Conservation (phyloP, 257 asterid species). For the Nicotiana tomentosiformis region DNA sequence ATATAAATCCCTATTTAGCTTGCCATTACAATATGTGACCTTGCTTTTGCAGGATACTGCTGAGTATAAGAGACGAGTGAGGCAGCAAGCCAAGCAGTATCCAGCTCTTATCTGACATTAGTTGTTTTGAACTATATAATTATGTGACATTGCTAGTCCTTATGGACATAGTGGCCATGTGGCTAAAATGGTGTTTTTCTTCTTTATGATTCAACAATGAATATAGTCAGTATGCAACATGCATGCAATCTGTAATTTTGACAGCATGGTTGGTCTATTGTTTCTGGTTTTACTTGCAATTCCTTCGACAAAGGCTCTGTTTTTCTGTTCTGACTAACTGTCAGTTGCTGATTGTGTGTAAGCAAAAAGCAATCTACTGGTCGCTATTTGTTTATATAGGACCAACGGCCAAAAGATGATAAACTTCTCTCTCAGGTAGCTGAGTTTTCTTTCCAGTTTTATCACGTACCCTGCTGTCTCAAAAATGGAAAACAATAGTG, state of each 20-base stretch:
- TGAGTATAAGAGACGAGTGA: slow-evolving; percentile 34
- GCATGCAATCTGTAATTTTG: not conserved
- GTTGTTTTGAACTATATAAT: not conserved
- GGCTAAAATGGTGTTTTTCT: not conserved
- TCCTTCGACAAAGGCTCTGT: not conserved
- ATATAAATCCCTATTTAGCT: not conserved
- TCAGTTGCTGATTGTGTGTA: not conserved
- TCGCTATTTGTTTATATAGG: not conserved
- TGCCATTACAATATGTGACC: not conserved
- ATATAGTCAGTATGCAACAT: not conserved
- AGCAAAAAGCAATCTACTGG: too few relatives aligned
- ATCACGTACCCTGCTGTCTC: not conserved
- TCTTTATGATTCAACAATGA: not conserved
- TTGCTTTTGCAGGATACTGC: slow-evolving; percentile 25
- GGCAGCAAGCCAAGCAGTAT: slow-evolving; percentile 36
- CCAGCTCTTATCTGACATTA: slow-evolving; percentile 19
- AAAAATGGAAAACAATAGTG: not conserved
- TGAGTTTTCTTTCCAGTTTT: not conserved
- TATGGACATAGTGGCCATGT: not conserved
- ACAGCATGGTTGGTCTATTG: not conserved
- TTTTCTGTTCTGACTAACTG: not conserved
- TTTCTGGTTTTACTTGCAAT: not conserved
- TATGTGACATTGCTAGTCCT: not conserved
- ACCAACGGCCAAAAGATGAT: not conserved
- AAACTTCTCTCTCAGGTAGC: not conserved